Conservation (phyloP, 1,139 yeast species). For the Lodderomyces pseudojiufengensis region DNA sequence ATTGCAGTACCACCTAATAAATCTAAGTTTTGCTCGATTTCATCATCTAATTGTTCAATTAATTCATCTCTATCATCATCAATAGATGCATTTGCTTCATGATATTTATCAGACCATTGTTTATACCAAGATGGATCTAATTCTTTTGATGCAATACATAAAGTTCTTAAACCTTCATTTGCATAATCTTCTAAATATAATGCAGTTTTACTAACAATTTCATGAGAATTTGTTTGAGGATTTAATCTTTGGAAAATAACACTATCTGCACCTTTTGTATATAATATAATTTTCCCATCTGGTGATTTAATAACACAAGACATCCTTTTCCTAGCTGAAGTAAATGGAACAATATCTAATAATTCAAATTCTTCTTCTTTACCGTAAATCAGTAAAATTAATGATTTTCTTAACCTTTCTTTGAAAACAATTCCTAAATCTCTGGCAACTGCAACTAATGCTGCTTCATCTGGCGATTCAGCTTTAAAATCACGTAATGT, state of each 20-base stretch:
- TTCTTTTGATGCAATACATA: constrained; percentile 85
- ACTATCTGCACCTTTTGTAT: constrained; percentile 86
- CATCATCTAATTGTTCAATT: constrained; percentile 75
- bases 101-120: constrained; percentile 68
- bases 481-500: constrained; percentile 66
- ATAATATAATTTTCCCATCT: constrained; percentile 48
- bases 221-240: constrained; percentile 29
- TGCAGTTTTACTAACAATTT: constrained; percentile 51
- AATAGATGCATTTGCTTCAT: constrained; percentile 68
- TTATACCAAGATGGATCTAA: constrained; percentile 57
- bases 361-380: constrained; percentile 65
- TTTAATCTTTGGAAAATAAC: constrained; percentile 75
- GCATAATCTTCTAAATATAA: constrained; percentile 88
- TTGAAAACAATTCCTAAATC: constrained; percentile 85
- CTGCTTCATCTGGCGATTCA: constrained; percentile 98
- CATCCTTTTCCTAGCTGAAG: constrained; percentile 85
- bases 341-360: constrained; percentile 76
- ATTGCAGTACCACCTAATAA: constrained; percentile 96
- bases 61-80: constrained; percentile 72
- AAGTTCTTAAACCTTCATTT: constrained; percentile 93
- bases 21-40: constrained; percentile 67
- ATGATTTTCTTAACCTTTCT: constrained; percentile 69
- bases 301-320: constrained; percentile 49
- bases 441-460: constrained; percentile 88
- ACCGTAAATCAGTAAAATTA: constrained; percentile 74